Evolutionary conservation across 495 filamentous ascomycete genomes (phyloP).

Genomic region (Penicillium turbatum): DNA sequence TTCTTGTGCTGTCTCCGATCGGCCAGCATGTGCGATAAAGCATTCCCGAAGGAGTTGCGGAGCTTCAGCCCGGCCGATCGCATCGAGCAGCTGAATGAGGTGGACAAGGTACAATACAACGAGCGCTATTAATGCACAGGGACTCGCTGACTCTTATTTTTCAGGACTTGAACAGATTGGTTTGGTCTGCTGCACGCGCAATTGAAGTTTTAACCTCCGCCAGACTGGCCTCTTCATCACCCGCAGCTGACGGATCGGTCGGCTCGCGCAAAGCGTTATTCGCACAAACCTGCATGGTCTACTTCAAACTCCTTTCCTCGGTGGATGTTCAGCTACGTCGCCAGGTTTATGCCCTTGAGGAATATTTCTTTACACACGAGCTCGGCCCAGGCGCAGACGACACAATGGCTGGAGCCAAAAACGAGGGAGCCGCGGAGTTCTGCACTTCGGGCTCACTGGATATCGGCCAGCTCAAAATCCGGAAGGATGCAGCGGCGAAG

Average conservation of each 20-base stretch:
- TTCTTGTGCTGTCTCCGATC: background rate
- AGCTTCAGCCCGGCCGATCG: constrained; percentile 62
- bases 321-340: constrained; percentile 66
- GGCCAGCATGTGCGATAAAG: background rate
- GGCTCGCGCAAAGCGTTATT: constrained; percentile 57
- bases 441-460: constrained; percentile 50
- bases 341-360: constrained; percentile 77
- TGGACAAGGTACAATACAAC: constrained; percentile 60
- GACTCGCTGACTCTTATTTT: background rate
- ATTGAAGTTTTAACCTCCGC: constrained; percentile 63
- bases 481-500: constrained; percentile 68
- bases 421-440: constrained; percentile 12
- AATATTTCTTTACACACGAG: constrained; percentile 62
- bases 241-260: constrained; percentile 35
- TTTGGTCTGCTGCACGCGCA: constrained; percentile 63
- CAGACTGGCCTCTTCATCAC: constrained; percentile 30
- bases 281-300: constrained; percentile 49
- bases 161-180: constrained; percentile 57
- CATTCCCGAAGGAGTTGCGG: background rate
- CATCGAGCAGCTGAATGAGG: constrained; percentile 71
- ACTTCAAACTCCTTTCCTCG: constrained; percentile 65
- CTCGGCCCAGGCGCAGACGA: constrained; percentile 24
- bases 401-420: constrained; percentile 7
- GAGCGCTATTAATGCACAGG: background rate
- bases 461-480: constrained; percentile 79